A percentile compares a stretch with the other conserved stretches of the same genome.
phyloP scores from a whole-genome alignment of 2,329 filamentous ascomycete genomes.

The Apiospora koreana region DNA sequence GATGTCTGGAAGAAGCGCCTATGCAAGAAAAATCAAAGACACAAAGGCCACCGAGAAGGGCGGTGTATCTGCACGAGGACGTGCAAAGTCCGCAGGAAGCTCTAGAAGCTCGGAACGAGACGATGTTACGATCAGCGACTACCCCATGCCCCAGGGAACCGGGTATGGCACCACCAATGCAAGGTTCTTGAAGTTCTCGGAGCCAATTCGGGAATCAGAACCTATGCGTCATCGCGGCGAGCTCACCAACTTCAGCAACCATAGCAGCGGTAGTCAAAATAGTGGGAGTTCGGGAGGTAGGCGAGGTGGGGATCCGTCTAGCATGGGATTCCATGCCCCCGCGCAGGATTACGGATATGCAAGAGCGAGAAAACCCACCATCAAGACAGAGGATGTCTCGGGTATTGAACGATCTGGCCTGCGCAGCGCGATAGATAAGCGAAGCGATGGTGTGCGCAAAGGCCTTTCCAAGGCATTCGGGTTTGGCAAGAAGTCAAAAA shows the following conservation, averaged over 20 bases:
- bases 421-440: conserved; percentile 53
- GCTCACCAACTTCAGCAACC: conserved; percentile 25
- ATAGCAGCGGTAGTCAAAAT: conserved; percentile 39
- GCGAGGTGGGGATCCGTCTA: conserved; percentile 28
- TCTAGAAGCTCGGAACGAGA: conserved; percentile 37
- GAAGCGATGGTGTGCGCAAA: conserved; percentile 55
- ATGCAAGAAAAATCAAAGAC: conserved; percentile 59
- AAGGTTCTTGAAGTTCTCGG: conserved; percentile 48
- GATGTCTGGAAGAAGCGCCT: conserved; percentile 61
- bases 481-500: conserved; percentile 50
- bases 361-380: conserved; percentile 42
- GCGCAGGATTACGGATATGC: conserved; percentile 47
- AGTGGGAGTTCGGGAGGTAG: conserved; percentile 38
- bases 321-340: conserved; percentile 26
- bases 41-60: conserved; percentile 38
- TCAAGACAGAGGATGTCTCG: conserved; percentile 52
- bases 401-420: conserved; percentile 58
- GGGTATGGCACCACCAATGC: conserved; percentile 45
- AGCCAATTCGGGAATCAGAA: conserved; percentile 37
- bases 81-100: conserved; percentile 39
- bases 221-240: conserved; percentile 27
- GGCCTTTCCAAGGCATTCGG: conserved; percentile 55
- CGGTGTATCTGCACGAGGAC: conserved; percentile 24
- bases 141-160: conserved; percentile 38
- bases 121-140: conserved; percentile 39